Conservation (phyloP, 208 protist genomes). For the Acanthamoeba royreba region DNA sequence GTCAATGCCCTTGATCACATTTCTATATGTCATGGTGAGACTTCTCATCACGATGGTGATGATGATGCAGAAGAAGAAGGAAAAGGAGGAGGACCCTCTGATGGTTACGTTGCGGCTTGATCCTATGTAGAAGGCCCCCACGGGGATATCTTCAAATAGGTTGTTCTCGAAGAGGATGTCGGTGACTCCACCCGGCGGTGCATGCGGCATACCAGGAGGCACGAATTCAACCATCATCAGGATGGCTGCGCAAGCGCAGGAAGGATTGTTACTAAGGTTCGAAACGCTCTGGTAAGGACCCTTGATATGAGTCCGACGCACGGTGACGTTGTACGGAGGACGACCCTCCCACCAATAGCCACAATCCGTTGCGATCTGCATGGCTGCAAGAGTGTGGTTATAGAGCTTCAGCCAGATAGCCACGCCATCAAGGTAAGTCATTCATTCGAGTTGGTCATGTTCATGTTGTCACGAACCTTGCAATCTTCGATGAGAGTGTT, state of each 20-base stretch:
- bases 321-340: neutral
- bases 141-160: neutral
- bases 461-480: too few species aligned
- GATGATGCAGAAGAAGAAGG: too few species aligned
- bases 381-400: neutral
- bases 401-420: too few species aligned
- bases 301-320: neutral
- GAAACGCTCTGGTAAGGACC: neutral
- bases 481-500: neutral
- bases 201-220: neutral
- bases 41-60: too few species aligned
- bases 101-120: neutral
- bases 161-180: neutral
- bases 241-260: neutral
- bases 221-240: neutral
- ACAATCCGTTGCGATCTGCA: neutral
- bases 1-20: neutral
- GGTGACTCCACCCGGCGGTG: neutral
- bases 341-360: neutral
- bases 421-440: too few species aligned
- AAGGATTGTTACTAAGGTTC: neutral
- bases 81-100: too few species aligned
- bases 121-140: neutral
- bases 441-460: too few species aligned
- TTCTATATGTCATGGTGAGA: too few species aligned